phyloP scores from a whole-genome alignment of 2,329 filamentous ascomycete genomes.

The Claviceps fusiformis region DNA sequence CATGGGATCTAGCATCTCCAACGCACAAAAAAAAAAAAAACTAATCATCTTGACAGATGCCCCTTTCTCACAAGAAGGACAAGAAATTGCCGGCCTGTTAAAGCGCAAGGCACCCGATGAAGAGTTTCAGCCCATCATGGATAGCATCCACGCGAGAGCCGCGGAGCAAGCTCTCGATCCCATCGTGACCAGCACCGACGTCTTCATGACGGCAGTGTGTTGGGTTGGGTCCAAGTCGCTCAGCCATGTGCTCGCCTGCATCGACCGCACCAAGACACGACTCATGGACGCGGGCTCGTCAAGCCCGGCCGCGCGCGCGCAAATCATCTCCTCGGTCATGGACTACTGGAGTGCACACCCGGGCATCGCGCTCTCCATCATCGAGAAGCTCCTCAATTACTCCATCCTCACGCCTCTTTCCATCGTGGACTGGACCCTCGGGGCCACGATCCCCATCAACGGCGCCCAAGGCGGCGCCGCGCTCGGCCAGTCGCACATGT shows the following conservation, averaged over 20 bases:
- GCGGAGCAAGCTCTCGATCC: constrained; percentile 60
- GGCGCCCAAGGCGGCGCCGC: constrained; percentile 43
- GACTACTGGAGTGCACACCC: constrained; percentile 89
- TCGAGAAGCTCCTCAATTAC: constrained; percentile 96
- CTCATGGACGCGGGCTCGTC: constrained; percentile 65
- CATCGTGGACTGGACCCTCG: constrained; percentile 82
- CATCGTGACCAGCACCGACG: constrained; percentile 76
- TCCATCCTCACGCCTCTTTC: constrained; percentile 76
- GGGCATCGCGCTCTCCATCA: constrained; percentile 78
- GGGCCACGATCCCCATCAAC: constrained; percentile 36
- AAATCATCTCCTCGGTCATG: constrained; percentile 85
- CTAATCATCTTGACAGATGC: constrained; percentile 39
- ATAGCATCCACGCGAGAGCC: constrained; percentile 69
- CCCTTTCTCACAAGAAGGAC: constrained; percentile 74
- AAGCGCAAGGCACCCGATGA: constrained; percentile 75
- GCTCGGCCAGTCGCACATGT: constrained; percentile 64
- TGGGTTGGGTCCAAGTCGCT: constrained; percentile 90
- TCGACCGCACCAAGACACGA: constrained; percentile 85
- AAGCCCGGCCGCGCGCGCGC: constrained; percentile 62
- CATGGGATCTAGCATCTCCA: no score
- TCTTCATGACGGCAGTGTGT: constrained; percentile 86
- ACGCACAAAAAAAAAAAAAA: no score
- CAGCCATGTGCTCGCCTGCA: constrained; percentile 88
- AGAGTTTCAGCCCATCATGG: constrained; percentile 70
- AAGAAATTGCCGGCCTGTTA: constrained; percentile 64